Percentiles rank a stretch among this genome's conserved stretches.
Evolutionary conservation across 2,329 filamentous ascomycete genomes (phyloP).

Genomic region (Pseudopithomyces maydicus): DNA sequence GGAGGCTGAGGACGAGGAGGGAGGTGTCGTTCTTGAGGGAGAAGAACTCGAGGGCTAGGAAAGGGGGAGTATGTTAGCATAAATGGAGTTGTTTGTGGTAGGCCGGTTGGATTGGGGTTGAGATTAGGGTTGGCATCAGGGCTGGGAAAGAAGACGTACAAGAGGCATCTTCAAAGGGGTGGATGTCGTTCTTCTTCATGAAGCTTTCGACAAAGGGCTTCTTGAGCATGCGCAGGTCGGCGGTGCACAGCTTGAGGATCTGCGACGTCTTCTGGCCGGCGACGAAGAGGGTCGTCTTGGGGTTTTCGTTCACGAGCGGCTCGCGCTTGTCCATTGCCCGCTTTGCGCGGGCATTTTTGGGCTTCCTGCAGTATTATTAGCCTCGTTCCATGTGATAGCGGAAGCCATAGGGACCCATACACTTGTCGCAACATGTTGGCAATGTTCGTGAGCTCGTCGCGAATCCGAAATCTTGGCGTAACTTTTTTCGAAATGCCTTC

Average conservation of each 20-base stretch:
- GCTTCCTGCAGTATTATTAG: conserved; percentile 55
- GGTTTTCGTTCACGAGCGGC: conserved; percentile 86
- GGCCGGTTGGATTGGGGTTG: no score
- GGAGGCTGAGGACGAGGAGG: conserved; percentile 80
- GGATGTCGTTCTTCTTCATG: conserved; percentile 94
- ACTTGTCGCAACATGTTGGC: conserved; percentile 38
- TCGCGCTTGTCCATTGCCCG: conserved; percentile 91
- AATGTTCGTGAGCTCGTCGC: conserved; percentile 13
- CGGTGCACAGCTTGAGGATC: conserved; percentile 79
- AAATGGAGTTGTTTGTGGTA: no score
- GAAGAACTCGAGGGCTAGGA: conserved; percentile 80
- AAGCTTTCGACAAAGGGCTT: conserved; percentile 87
- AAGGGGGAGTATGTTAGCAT: no score
- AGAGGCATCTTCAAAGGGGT: conserved; percentile 88
- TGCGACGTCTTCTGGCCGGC: conserved; percentile 85
- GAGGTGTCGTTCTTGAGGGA: conserved; percentile 93
- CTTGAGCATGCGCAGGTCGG: conserved; percentile 83
- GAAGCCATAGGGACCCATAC: conserved; percentile 20
- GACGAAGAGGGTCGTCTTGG: conserved; percentile 88
- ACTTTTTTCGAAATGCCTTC: conserved; percentile 19
- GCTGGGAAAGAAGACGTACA: conserved; percentile 42
- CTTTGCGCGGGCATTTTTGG: conserved; percentile 87
- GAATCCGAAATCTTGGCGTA: conserved; percentile 28
- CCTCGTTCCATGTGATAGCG: background rate
- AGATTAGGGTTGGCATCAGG: no score